A percentile compares a stretch with the other conserved stretches of the same genome.
Conservation (phyloP, 345 rosid species). For the Viola odorata region DNA sequence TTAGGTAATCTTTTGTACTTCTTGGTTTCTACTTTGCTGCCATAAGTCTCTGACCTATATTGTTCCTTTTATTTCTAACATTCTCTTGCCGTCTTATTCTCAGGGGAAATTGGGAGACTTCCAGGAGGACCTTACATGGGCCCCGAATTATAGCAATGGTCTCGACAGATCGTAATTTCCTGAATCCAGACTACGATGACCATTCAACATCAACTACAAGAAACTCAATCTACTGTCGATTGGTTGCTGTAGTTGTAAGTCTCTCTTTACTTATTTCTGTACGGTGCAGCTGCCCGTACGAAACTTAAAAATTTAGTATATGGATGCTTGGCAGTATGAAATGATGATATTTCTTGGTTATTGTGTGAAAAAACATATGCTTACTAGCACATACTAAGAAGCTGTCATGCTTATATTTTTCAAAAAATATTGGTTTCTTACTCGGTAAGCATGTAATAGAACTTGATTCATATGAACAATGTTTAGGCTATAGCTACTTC, state of each 20-base stretch:
- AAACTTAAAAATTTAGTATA: too few relatives aligned
- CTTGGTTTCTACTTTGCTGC: not conserved
- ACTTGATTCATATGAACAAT: too few relatives aligned
- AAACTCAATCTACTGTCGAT: conserved; percentile 53
- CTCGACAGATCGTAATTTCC: conserved; percentile 48
- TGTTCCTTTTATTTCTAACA: not conserved
- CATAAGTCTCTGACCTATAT: too few relatives aligned
- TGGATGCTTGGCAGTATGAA: too few relatives aligned
- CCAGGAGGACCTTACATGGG: conserved; percentile 42
- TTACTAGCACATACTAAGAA: too few relatives aligned
- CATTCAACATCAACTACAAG: conserved; percentile 47
- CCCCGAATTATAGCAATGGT: conserved; percentile 65
- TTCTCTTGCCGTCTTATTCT: not conserved
- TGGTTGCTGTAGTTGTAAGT: conserved; percentile 56
- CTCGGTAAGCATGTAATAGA: too few relatives aligned
- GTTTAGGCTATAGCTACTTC: too few relatives aligned
- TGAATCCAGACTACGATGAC: conserved; percentile 39
- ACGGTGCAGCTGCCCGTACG: too few relatives aligned
- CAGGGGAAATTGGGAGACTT: conserved; percentile 78
- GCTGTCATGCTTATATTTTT: too few relatives aligned
- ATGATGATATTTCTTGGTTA: too few relatives aligned
- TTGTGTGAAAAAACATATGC: too few relatives aligned
- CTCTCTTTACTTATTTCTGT: conserved; percentile 1
- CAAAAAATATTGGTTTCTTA: too few relatives aligned
- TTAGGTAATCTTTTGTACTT: conserved; percentile 39